Evolutionary conservation across 352 stramenopile genomes (phyloP), one percentile per base, ranked within the genome.

Genomic region (Lagenidium sp.): DNA sequence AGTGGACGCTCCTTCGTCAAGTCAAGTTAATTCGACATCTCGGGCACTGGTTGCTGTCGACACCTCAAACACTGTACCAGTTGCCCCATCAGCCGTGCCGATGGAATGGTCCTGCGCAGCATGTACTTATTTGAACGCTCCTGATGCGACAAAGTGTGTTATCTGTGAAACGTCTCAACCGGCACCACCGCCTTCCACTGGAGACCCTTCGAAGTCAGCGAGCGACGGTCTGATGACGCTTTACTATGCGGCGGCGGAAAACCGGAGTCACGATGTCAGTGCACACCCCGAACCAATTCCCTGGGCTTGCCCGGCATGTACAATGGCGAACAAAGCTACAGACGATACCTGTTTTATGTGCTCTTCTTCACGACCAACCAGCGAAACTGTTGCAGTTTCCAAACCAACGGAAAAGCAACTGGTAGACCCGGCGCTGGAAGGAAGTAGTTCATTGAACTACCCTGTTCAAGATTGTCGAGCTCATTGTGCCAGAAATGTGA

Each of bases 81-180:
- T 50, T 18, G 36, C 44, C 34, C 48, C 52, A 34, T 44, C 26
- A 5, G n/a, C n/a, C n/a, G n/a, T n/a, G n/a, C n/a, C n/a, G n/a
- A n/a, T n/a, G n/a, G 67, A 88, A 41, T 91, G 78, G 81, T 71
- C 76, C 2, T 94, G 81, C 36, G 47, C 61, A 35, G 81, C 76
- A 0, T 93, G 81, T 24, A 93, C 81, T 6, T 88, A 86, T 65
- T 53, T 89, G 5, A 93, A 93, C 41, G 47, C 46, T 12, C 42
- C 55, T 0, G 58, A 59, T 36, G 63, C 59, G n/a, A 67, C 53
- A 4, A 90, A 87, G 42, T 93, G 81, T 36, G 63, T 63, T 0
- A 77, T 93, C 5, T 93, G 81, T 53, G 73, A 87, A 31, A 86
- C 76, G 7, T 36, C 46, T 24, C 55, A 63, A 36, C 42, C 72